Evolutionary conservation across 768 basidiomycete genomes (phyloP), one percentile per base, ranked within the genome.

Genomic region (Krasilnikovozyma curviuscula): DNA sequence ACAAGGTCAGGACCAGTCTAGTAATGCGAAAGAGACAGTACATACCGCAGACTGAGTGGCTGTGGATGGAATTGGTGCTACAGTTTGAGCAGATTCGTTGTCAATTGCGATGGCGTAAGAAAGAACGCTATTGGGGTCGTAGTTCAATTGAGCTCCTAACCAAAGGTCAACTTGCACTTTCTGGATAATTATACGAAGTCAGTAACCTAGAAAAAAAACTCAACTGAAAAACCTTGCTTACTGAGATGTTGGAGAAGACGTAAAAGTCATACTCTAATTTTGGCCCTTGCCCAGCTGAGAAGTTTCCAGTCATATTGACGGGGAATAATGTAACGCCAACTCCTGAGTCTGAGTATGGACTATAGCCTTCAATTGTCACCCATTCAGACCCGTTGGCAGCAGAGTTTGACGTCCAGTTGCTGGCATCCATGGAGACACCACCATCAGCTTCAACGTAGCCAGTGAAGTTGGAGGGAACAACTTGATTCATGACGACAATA

Each of bases 361-460:
- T 78, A 44, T 76, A 72, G 1, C 73, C 73, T 2, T 73, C 73
- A 4, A 81, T 60, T 42, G 75, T 71, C 7, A 67, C 70, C 75
- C 77, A 80, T 6, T 69, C 61, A 40, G 77, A 68, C 6, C 71
- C 72, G 33, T 67, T 62, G 5, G 73, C 73, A 5, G 71, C 57
- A 2, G 65, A 66, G 54, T 70, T 73, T 6, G 71, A 66, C 2
- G 69, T 63, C 0, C 71, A 66, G 58, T 80, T 78, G 2, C 69
- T 73, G 31, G 77, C 78, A 56, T 81, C 77, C 25, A 79, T 77
- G 1, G 75, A 73, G 33, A 81, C 67, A 18, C 70, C 73, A 12
- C 77, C 76, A 37, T 73, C 69, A 19, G 71, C 74, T 54, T 80
- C 76, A 23, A 81, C 71, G 54, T 78, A 76, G 3, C 77, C 75